phyloP scores from a whole-genome alignment of 2,329 filamentous ascomycete species.

The Fusarium fujikuroi region DNA sequence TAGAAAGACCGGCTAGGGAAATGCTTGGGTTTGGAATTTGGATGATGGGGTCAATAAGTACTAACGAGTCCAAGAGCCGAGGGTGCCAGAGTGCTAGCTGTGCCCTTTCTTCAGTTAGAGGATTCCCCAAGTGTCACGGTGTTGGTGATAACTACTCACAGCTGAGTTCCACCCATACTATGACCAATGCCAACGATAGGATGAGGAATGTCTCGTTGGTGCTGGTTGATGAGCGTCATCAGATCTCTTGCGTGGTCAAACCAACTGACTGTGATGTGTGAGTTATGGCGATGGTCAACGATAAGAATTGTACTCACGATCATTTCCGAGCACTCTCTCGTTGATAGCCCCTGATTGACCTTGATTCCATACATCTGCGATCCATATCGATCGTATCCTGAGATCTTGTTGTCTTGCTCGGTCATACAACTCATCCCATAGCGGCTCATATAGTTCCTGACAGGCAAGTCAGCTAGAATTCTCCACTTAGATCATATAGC shows the following conservation, averaged over 20 bases:
- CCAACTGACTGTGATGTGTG: background rate
- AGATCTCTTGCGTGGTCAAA: background rate
- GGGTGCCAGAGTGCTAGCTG: background rate
- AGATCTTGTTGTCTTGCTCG: background rate
- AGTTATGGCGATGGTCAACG: rapidly evolving
- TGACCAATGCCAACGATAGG: background rate
- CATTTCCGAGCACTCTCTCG: background rate
- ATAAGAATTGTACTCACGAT: background rate
- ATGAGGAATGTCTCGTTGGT: background rate
- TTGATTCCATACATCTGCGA: conserved; percentile 4
- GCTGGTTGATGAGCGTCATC: background rate
- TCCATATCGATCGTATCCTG: background rate
- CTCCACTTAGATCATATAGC: rapidly evolving
- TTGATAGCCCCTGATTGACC: background rate
- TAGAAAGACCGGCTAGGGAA: background rate
- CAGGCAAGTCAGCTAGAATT: rapidly evolving
- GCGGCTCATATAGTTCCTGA: background rate
- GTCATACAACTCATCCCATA: background rate
- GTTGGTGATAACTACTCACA: background rate
- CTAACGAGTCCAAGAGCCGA: background rate
- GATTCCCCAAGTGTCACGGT: rapidly evolving
- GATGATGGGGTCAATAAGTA: background rate
- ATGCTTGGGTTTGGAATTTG: background rate
- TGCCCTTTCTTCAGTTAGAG: background rate
- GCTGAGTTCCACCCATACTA: conserved; percentile 1